Percentiles rank a stretch among this genome's conserved stretches.
Evolutionary conservation across 73 alveolate species (phyloP).

Genomic region (Urostyla sp.): DNA sequence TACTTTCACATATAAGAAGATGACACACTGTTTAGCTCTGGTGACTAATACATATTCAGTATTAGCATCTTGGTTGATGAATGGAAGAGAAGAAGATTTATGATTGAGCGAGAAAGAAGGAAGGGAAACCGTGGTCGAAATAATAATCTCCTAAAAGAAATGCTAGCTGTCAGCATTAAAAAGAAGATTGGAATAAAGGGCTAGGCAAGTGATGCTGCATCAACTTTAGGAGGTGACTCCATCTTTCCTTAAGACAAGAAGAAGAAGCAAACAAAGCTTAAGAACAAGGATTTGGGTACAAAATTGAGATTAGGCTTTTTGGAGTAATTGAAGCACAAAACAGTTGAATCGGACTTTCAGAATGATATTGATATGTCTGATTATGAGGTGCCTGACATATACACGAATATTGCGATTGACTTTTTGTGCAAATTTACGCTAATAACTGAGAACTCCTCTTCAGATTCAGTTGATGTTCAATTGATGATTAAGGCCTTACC

Average conservation of each 20-base stretch:
- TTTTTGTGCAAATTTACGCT: constrained; percentile 60
- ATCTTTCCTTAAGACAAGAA: no score
- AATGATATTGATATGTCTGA: constrained; percentile 25
- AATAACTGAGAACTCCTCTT: constrained; percentile 60
- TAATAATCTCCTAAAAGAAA: neutral
- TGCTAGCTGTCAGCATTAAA: neutral
- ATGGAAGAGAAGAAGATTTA: constrained; percentile 34
- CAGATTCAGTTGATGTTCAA: constrained; percentile 52
- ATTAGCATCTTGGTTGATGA: constrained; percentile 44
- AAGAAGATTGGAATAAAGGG: no score
- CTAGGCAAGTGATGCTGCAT: no score
- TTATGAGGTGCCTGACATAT: constrained; percentile 36
- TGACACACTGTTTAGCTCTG: constrained; percentile 45
- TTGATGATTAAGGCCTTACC: constrained; percentile 68
- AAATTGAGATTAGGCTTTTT: no score
- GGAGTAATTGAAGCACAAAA: no score
- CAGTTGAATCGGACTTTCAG: no score
- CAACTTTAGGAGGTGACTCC: no score
- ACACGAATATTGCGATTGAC: constrained; percentile 27
- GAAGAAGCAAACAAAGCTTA: no score
- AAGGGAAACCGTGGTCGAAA: neutral
- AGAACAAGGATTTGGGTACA: no score
- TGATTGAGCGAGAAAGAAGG: neutral
- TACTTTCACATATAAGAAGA: constrained; percentile 34
- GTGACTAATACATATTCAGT: constrained; percentile 33